phyloP scores from a whole-genome alignment of 345 rosid genomes.

The Excoecaria cochinchinensis region DNA sequence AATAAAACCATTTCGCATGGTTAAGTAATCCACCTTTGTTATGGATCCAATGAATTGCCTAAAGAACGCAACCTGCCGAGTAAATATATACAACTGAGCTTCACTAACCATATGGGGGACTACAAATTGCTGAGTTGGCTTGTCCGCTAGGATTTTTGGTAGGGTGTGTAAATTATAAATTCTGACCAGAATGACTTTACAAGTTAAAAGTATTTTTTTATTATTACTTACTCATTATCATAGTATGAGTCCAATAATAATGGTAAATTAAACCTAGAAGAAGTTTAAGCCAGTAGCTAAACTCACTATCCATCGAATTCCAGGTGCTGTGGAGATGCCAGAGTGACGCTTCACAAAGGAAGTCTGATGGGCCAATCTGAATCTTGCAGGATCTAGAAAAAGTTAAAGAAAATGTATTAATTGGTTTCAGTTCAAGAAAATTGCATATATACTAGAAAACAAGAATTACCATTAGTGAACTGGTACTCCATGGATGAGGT shows the following conservation, averaged over 20 bases:
- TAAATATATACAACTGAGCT: background rate
- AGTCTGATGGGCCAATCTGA: constrained; percentile 46
- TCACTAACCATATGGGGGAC: background rate
- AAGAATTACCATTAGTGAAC: constrained; percentile 35
- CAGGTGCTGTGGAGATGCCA: constrained; percentile 39
- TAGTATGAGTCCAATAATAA: no score
- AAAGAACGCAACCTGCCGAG: constrained; percentile 42
- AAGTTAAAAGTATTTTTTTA: no score
- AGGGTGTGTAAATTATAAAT: no score
- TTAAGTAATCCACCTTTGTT: constrained; percentile 43
- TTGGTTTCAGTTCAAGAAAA: background rate
- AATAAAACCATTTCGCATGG: constrained; percentile 47
- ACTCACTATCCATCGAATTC: constrained; percentile 48
- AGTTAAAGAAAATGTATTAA: background rate
- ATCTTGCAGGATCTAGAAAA: constrained; percentile 42
- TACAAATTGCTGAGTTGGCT: background rate
- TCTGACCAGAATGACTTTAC: no score
- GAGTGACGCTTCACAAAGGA: constrained; percentile 46
- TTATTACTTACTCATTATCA: no score
- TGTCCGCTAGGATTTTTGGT: no score
- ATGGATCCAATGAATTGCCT: constrained; percentile 46
- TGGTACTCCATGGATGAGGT: constrained; percentile 46
- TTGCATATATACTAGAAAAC: background rate
- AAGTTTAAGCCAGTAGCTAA: background rate
- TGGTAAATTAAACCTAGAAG: no score